Percentiles rank a stretch among this genome's conserved stretches.
Evolutionary conservation across 2,329 filamentous ascomycete species (phyloP).

Genomic region (Fusarium sp.): DNA sequence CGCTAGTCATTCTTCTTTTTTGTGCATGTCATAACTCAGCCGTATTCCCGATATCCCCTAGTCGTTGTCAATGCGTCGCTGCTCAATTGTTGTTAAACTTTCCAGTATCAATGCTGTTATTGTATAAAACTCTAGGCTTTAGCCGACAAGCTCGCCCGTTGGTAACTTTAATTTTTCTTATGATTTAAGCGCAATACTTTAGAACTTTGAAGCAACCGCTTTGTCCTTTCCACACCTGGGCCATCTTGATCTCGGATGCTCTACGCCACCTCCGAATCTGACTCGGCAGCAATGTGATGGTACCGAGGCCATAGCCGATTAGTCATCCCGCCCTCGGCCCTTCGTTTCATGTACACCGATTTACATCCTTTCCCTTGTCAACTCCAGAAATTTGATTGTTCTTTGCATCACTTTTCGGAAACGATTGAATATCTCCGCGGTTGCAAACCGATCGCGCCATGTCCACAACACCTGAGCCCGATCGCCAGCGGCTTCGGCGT

Average conservation of each 20-base stretch:
- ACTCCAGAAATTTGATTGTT: background rate
- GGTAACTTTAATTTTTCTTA: too few relatives aligned
- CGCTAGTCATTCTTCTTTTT: too few relatives aligned
- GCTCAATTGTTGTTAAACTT: too few relatives aligned
- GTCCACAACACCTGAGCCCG: slow-evolving; percentile 7
- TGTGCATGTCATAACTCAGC: background rate
- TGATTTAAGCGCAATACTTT: too few relatives aligned
- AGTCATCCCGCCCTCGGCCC: background rate
- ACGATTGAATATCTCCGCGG: background rate
- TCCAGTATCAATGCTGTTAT: too few relatives aligned
- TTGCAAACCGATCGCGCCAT: background rate
- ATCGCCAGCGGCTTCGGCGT: slow-evolving; percentile 1
- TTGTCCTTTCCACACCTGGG: too few relatives aligned
- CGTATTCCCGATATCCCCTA: too few relatives aligned
- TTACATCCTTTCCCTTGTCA: background rate
- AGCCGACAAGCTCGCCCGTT: too few relatives aligned
- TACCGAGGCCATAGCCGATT: background rate
- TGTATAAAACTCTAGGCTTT: too few relatives aligned
- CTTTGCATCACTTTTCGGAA: background rate
- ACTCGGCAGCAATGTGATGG: background rate
- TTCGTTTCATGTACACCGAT: background rate
- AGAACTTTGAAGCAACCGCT: too few relatives aligned
- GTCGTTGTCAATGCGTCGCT: too few relatives aligned
- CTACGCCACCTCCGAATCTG: background rate
- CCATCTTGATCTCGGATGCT: background rate